These are phyloP conservation scores for Rhodotorula sp. DNA, from an alignment of 1,284 basidiomycete genomes.

Conservation along the genomic window DNA sequence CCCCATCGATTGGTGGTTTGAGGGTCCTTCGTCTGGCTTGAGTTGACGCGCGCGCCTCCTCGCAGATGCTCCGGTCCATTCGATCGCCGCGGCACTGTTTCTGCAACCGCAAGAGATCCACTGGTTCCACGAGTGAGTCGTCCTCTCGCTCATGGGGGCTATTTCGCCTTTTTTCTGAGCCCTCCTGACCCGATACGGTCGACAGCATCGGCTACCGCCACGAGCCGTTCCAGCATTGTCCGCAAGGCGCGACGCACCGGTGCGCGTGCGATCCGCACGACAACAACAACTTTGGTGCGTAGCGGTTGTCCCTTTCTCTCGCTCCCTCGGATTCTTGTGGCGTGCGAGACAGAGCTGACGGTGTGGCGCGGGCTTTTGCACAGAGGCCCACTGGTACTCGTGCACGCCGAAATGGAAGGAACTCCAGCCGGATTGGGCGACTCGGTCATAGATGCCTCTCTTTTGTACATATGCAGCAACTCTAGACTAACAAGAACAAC, in stretches of 20 bases:
- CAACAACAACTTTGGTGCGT: slow-evolving; percentile 16
- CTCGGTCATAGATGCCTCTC: not conserved
- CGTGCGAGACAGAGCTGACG: too few relatives aligned
- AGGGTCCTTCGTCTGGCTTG: too few relatives aligned
- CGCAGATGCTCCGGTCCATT: slow-evolving; percentile 69
- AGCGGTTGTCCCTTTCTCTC: not conserved
- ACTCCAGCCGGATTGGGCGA: not conserved
- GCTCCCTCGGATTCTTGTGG: too few relatives aligned
- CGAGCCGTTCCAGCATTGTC: slow-evolving; percentile 55
- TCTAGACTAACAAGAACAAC: not conserved
- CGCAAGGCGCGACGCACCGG: slow-evolving; percentile 61
- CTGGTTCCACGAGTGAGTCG: slow-evolving; percentile 40
- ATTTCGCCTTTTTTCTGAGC: too few relatives aligned
- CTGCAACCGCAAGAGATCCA: slow-evolving; percentile 58
- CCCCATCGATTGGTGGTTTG: too few relatives aligned
- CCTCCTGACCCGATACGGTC: too few relatives aligned
- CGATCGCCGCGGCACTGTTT: slow-evolving; percentile 73
- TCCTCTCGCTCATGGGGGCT: not conserved
- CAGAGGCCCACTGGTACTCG: slow-evolving; percentile 29
- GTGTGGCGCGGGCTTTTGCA: too few relatives aligned
- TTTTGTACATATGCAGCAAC: not conserved
- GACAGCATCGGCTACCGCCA: slow-evolving; percentile 17
- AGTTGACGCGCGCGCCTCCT: too few relatives aligned
- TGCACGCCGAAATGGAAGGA: slow-evolving; percentile 18
- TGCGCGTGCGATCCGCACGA: slow-evolving; percentile 46